A percentile compares a stretch with the other conserved stretches of the same genome.
Evolutionary conservation across 805 yeast genomes (phyloP).

Genomic region (Kazachstania taianensis): DNA sequence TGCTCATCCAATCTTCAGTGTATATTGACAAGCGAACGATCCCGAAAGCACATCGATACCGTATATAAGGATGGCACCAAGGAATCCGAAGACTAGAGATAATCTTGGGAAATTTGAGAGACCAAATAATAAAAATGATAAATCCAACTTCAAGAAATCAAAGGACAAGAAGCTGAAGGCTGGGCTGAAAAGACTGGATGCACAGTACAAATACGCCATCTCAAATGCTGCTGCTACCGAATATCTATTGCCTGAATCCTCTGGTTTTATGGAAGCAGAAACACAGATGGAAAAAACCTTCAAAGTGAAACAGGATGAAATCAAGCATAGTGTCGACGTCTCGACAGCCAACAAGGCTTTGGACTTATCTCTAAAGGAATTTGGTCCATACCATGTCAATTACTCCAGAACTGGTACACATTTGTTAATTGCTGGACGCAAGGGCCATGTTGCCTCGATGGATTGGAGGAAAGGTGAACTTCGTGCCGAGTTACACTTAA

Average conservation of each 20-base stretch:
- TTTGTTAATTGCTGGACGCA: slow-evolving; percentile 72
- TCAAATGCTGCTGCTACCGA: slow-evolving; percentile 80
- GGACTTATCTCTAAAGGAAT: slow-evolving; percentile 59
- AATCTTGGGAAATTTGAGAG: slow-evolving; percentile 29
- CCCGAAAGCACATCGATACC: neutral
- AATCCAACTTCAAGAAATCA: slow-evolving; percentile 20
- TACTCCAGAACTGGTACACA: slow-evolving; percentile 84
- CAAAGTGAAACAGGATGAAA: slow-evolving; percentile 74
- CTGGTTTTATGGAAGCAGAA: slow-evolving; percentile 86
- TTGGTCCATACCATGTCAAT: slow-evolving; percentile 79
- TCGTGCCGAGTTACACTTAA: slow-evolving; percentile 71
- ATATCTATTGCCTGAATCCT: slow-evolving; percentile 69
- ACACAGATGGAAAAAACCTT: slow-evolving; percentile 85
- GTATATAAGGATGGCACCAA: neutral
- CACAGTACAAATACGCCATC: slow-evolving; percentile 68
- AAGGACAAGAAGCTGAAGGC: slow-evolving; percentile 56
- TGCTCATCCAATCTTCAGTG: too few relatives aligned
- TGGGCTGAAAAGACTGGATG: slow-evolving; percentile 56
- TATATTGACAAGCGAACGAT: neutral
- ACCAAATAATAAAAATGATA: slow-evolving; percentile 6
- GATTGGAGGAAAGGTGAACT: slow-evolving; percentile 88
- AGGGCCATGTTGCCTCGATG: slow-evolving; percentile 92
- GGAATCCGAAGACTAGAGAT: slow-evolving; percentile 17
- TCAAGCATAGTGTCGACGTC: slow-evolving; percentile 63
- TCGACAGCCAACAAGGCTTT: slow-evolving; percentile 67